Conservation (phyloP, 306 rosid species). For the Glycine soja region DNA sequence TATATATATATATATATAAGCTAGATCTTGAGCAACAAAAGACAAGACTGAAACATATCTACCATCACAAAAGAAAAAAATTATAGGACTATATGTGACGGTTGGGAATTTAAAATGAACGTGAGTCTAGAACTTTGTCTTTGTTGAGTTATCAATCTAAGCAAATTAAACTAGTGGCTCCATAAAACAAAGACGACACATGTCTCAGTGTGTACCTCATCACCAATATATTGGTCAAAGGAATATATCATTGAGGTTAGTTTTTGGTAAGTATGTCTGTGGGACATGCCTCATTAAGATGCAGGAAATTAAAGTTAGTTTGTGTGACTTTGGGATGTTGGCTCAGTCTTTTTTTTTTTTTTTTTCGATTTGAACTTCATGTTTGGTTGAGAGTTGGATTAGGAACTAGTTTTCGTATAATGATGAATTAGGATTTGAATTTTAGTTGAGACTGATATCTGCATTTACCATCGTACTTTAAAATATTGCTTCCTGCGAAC, state of each 20-base stretch:
- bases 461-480: background rate
- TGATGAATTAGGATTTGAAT: background rate
- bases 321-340: conserved; percentile 33
- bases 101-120: conserved; percentile 18
- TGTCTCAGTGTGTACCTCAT: background rate
- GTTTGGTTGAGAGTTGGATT: background rate
- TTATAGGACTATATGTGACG: background rate
- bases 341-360: background rate
- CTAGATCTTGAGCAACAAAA: conserved; percentile 31
- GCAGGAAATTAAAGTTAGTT: conserved; percentile 24
- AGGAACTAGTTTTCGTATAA: background rate
- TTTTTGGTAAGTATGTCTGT: conserved; percentile 28
- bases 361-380: background rate
- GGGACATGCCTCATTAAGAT: conserved; percentile 46
- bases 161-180: conserved; percentile 1
- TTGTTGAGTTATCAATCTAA: background rate
- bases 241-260: conserved; percentile 24
- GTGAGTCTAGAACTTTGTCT: conserved; percentile 14
- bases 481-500: background rate
- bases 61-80: conserved; percentile 14
- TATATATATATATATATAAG: background rate
- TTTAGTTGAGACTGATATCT: background rate
- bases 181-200: background rate
- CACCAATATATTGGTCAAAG: conserved; percentile 42
- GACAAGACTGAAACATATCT: conserved; percentile 35